phyloP scores from a whole-genome alignment of 495 filamentous ascomycete species.

The Penicillium canescens region DNA sequence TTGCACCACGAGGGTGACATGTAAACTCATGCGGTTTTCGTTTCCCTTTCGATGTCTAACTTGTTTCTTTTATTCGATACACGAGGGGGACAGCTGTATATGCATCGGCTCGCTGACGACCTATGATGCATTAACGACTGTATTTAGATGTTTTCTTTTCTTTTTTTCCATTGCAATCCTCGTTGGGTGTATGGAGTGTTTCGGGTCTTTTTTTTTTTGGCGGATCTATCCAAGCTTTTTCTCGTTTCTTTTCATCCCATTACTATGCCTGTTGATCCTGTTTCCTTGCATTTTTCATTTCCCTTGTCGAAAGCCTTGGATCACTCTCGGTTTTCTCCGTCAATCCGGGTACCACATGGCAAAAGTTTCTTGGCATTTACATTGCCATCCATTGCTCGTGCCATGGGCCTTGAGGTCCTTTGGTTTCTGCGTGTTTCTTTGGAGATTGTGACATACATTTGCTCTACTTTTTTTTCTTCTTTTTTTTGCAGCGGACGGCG shows the following conservation, averaged over 20 bases:
- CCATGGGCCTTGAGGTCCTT: conserved; percentile 6
- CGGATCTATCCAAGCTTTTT: conserved; percentile 20
- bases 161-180: conserved; percentile 19
- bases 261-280: conserved; percentile 15
- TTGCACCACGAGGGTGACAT: conserved; percentile 91
- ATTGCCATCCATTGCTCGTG: conserved; percentile 9
- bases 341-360: background rate
- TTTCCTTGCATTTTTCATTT: conserved; percentile 19
- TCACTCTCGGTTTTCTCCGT: background rate
- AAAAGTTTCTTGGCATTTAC: conserved; percentile 1
- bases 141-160: conserved; percentile 22
- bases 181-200: conserved; percentile 31
- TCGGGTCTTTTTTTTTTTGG: conserved; percentile 20
- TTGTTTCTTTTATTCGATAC: conserved; percentile 16
- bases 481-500: conserved; percentile 30
- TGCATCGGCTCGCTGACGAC: conserved; percentile 38
- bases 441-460: conserved; percentile 20
- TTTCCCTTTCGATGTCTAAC: background rate
- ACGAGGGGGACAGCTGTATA: conserved; percentile 22
- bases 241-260: background rate
- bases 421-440: conserved; percentile 5
- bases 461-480: conserved; percentile 10
- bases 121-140: conserved; percentile 43
- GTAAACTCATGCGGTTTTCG: conserved; percentile 18
- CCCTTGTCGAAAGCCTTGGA: conserved; percentile 13